phyloP scores from a whole-genome alignment of 2,329 filamentous ascomycete genomes.

The Penicillium expansum region DNA sequence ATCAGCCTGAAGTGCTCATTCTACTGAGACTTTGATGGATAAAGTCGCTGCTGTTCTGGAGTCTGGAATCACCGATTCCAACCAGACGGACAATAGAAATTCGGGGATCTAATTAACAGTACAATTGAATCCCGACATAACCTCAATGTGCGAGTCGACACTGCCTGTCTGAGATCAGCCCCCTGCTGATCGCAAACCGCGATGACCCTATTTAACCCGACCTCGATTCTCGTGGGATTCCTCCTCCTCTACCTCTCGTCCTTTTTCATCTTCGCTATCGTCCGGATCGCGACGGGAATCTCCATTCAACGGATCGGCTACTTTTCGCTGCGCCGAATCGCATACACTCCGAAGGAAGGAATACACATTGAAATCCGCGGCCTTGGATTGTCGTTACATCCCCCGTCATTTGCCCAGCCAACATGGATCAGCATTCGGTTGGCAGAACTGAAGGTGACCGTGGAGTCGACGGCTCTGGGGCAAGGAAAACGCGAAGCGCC shows the following conservation, averaged over 20 bases:
- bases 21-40: constrained; percentile 13
- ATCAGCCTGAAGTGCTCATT: constrained; percentile 11
- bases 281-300: constrained; percentile 87
- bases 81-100: constrained; percentile 13
- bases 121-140: constrained; percentile 6
- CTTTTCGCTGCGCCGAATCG: constrained; percentile 83
- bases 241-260: constrained; percentile 85
- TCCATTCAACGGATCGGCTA: constrained; percentile 96
- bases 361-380: constrained; percentile 85
- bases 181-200: constrained; percentile 33
- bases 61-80: constrained; percentile 6
- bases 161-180: constrained; percentile 28
- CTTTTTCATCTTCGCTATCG: constrained; percentile 87
- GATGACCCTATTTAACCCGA: constrained; percentile 57
- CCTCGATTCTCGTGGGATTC: constrained; percentile 81
- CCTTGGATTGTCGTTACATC: constrained; percentile 81
- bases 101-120: constrained; percentile 1
- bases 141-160: constrained; percentile 22
- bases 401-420: constrained; percentile 93
- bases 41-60: constrained; percentile 7
- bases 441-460: constrained; percentile 76
- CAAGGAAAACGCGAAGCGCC: constrained; percentile 23
- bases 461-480: constrained; percentile 67
- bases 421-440: constrained; percentile 93
- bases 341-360: constrained; percentile 85